A percentile compares a stretch with the other conserved stretches of the same genome.
phyloP scores from a whole-genome alignment of 257 asterid genomes.

The Solanum arcanum region DNA sequence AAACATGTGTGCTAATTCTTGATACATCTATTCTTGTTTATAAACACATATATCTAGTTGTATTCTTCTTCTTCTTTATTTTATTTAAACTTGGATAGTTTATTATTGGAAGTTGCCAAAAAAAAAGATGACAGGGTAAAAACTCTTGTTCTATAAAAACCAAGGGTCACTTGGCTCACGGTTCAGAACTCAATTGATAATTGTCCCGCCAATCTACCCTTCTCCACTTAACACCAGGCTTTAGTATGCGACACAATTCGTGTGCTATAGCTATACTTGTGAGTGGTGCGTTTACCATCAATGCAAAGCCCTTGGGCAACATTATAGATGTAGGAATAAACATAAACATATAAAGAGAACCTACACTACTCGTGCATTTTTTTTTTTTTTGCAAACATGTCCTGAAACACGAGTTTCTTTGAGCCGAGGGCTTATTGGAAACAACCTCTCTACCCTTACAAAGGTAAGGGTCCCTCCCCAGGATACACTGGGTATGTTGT shows the following conservation, averaged over 20 bases:
- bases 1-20: background rate
- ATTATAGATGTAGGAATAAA: background rate
- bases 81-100: background rate
- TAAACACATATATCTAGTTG: background rate
- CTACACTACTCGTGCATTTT: background rate
- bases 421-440: background rate
- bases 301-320: background rate
- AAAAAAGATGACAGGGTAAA: background rate
- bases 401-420: background rate
- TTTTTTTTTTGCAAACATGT: background rate
- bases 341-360: background rate
- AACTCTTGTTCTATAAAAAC: background rate
- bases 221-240: background rate
- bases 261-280: background rate
- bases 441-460: background rate
- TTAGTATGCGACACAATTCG: background rate
- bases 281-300: background rate
- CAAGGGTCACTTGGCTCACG: background rate
- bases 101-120: background rate
- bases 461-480: background rate
- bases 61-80: background rate
- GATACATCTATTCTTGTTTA: background rate
- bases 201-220: background rate
- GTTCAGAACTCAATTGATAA: background rate
- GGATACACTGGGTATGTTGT: background rate